Conservation (phyloP, 768 basidiomycete species). For the Cubamyces sp. region DNA sequence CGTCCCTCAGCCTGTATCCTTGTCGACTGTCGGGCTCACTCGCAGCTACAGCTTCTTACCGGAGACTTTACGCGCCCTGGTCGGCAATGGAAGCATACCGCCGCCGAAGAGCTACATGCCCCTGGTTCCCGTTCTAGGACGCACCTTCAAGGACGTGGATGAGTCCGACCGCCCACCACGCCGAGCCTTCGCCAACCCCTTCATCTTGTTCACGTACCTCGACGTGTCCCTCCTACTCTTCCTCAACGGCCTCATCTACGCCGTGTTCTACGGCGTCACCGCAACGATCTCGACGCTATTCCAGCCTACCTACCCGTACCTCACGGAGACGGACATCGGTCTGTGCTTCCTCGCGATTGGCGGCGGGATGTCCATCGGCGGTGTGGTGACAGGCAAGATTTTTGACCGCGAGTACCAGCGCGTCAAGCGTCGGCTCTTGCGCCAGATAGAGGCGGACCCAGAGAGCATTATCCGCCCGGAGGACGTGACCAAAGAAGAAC, state of each 20-base stretch:
- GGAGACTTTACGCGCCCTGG: conserved; percentile 51
- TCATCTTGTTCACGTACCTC: conserved; percentile 55
- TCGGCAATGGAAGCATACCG: conserved; percentile 47
- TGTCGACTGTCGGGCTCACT: neutral
- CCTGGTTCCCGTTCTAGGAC: conserved; percentile 38
- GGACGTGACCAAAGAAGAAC: conserved; percentile 38
- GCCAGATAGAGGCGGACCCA: conserved; percentile 23
- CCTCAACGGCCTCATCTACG: conserved; percentile 56
- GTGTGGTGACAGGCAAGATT: conserved; percentile 59
- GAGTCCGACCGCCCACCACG: conserved; percentile 27
- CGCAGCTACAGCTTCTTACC: conserved; percentile 41
- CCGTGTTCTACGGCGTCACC: conserved; percentile 62
- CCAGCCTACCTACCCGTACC: conserved; percentile 55
- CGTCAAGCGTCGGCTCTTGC: conserved; percentile 36
- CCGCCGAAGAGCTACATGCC: conserved; percentile 38
- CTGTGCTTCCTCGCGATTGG: conserved; percentile 81
- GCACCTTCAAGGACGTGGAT: conserved; percentile 11
- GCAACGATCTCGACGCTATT: conserved; percentile 68
- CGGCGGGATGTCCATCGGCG: conserved; percentile 67
- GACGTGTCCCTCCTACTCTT: conserved; percentile 58
- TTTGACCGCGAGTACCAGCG: conserved; percentile 68
- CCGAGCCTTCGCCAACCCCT: conserved; percentile 54
- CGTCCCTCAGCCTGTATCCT: neutral
- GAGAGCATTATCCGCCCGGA: conserved; percentile 28
- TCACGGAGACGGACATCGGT: conserved; percentile 70